Percentiles rank a stretch among this genome's conserved stretches.
Evolutionary conservation across 257 asterid genomes (phyloP).

Genomic region (Ophiorrhiza pumila): DNA sequence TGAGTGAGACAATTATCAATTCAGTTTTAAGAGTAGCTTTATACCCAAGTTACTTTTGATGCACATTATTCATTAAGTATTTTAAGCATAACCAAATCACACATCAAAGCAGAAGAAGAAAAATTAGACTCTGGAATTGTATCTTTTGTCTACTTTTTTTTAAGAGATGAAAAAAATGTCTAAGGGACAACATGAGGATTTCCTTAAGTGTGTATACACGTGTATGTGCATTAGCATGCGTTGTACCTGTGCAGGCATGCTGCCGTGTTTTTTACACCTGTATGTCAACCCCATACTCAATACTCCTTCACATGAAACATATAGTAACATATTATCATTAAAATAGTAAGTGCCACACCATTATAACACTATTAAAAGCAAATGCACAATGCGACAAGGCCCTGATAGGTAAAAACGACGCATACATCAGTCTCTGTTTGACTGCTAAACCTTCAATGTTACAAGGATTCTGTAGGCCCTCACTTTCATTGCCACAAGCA

Average conservation of each 20-base stretch:
- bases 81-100: neutral
- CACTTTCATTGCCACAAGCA: neutral
- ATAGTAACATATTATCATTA: neutral
- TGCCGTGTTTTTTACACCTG: neutral
- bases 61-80: neutral
- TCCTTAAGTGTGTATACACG: neutral
- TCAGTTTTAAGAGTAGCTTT: no score
- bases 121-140: neutral
- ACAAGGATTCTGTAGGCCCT: neutral
- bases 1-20: no score
- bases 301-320: neutral
- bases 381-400: neutral
- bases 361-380: neutral
- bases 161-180: neutral
- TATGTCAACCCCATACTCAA: neutral
- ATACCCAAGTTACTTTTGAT: neutral
- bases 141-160: neutral
- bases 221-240: neutral
- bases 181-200: neutral
- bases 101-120: neutral
- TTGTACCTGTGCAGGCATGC: neutral
- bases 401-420: neutral
- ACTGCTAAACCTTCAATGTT: neutral
- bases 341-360: neutral
- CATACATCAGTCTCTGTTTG: neutral